Conservation (phyloP, 1,284 basidiomycete species). For the Gymnopus androsaceus region DNA sequence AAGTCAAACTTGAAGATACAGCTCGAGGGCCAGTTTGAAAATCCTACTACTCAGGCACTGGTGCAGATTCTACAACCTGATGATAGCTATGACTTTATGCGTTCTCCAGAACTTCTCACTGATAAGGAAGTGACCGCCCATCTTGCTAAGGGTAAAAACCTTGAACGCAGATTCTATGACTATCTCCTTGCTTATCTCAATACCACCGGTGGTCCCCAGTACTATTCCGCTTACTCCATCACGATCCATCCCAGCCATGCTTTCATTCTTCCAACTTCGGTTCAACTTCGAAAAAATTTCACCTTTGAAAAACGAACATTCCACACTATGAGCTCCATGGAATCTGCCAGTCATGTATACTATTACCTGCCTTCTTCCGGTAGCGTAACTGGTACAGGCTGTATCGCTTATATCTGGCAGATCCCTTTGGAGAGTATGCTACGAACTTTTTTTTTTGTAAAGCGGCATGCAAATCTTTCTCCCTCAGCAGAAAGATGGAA, state of each 20-base stretch:
- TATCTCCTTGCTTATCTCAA: too few species aligned
- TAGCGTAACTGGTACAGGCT: constrained; percentile 3
- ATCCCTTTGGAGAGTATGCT: constrained; percentile 9
- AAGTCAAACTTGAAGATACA: constrained; percentile 6
- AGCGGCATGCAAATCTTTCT: constrained; percentile 2
- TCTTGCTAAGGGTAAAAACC: not conserved
- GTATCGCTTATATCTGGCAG: constrained; percentile 17
- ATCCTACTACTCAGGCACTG: not conserved
- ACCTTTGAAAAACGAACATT: constrained; percentile 3
- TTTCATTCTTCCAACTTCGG: not conserved
- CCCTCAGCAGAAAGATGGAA: not conserved
- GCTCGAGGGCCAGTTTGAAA: not conserved
- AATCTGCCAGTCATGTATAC: constrained; percentile 17
- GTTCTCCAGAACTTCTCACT: not conserved
- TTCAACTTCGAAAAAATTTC: not conserved
- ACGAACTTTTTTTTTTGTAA: constrained; percentile 15
- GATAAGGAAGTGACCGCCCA: not conserved
- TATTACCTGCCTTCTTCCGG: constrained; percentile 8
- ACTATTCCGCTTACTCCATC: too few species aligned
- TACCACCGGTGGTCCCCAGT: too few species aligned
- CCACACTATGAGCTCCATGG: constrained; percentile 3
- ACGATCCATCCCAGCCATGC: too few species aligned
- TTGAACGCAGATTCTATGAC: too few species aligned
- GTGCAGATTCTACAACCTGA: not conserved
- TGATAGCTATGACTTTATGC: not conserved